Base-by-base conservation (phyloP, 106 monocot species). In the Phalaenopsis equestris region DNA sequence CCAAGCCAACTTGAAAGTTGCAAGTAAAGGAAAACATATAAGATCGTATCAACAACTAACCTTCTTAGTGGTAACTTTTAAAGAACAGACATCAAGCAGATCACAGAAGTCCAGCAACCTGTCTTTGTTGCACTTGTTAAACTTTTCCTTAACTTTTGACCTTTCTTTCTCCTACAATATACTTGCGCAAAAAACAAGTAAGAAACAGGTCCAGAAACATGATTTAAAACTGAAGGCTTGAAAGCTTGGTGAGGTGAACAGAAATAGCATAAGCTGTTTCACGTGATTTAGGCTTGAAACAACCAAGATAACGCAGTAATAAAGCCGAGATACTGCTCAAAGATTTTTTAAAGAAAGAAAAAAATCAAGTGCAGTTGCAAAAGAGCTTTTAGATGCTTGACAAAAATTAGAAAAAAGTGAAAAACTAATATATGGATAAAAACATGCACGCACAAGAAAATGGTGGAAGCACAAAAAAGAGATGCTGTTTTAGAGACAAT, bases 41-140 rank as follows among this genome's bases (percentile, higher is more conserved):
- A 23, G 70, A 37, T 30, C 46, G 75, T 55, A 19, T 52, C 61
- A 61, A 41, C 16, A 41, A 65, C 72, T 47, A 82, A 91, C 91
- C 88, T 91, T 91, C 82, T 86, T 91, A 12, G 86, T 74, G 37
- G 79, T 79, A 11, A 83, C 72, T 83, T 64, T 86, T 73, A 78
- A 57, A 46, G 80, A 65, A 55, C 86, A 83, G 24, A 91, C 73
- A 85, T 91, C 91, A 41, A 91, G 86, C 65, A 91, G 49, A 30
- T 88, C 84, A 88, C 88, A 91, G 46, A 86, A 88, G 64, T 88
- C 84, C 56, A 86, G 67, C 58, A 91, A 80, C 79, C 73, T 88
- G 8, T 91, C 88, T 85, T 91, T 91, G 75, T 80, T 80, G 78
- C 56, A 82, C 76, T 85, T 91, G 24, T 88, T 84, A 68, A 91